Percentiles rank a stretch among this genome's conserved stretches.
Conservation (phyloP, 495 filamentous ascomycete genomes). For the Sabuloglossum arenarium region DNA sequence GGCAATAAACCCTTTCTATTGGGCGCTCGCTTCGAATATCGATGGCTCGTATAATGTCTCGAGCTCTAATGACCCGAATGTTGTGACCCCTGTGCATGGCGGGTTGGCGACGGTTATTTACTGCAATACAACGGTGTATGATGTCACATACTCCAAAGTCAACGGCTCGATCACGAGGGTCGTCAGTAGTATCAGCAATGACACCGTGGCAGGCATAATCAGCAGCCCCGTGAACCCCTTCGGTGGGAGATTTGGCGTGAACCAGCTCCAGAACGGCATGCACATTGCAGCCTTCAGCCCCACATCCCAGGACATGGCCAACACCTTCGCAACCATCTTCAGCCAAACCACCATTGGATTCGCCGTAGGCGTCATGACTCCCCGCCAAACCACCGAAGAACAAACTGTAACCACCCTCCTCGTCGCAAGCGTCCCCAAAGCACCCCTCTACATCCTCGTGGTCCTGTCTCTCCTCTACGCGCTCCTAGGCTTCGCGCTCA, state of each 20-base stretch:
- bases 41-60: not conserved
- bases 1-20: not conserved
- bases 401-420: conserved; percentile 4
- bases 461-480: conserved; percentile 8
- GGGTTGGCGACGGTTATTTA: not conserved
- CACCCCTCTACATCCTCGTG: conserved; percentile 10
- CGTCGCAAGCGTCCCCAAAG: conserved; percentile 9
- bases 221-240: conserved; percentile 5
- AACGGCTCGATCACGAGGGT: conserved; percentile 7
- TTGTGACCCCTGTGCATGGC: not conserved
- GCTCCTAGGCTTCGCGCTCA: not conserved
- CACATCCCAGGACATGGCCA: conserved; percentile 6
- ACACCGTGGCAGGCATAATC: not conserved
- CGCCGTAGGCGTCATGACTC: conserved; percentile 4
- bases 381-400: conserved; percentile 3
- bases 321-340: conserved; percentile 5
- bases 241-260: not conserved
- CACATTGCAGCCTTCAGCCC: conserved; percentile 3
- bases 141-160: conserved; percentile 6
- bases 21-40: not conserved
- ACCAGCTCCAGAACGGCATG: conserved; percentile 4
- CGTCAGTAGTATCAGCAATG: not conserved
- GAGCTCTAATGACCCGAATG: not conserved
- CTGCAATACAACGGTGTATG: conserved; percentile 8
- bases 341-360: conserved; percentile 5